These are phyloP conservation scores for Camellia oleifera DNA, from an alignment of 179 eudicot species.

Conservation along the genomic window DNA sequence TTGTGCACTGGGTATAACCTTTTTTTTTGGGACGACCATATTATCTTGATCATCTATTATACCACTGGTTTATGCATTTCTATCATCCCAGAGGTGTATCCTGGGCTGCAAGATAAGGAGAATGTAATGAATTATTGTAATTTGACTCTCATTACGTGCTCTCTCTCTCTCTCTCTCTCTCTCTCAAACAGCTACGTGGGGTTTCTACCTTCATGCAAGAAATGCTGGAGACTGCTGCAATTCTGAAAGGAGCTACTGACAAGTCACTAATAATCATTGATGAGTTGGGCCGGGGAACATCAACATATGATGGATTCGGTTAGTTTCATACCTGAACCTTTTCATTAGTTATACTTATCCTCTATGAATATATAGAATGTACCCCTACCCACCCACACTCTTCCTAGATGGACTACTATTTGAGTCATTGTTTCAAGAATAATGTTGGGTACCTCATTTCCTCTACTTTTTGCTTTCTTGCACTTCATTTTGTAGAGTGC, in stretches of 20 bases:
- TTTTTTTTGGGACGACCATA: background rate
- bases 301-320: conserved; percentile 99
- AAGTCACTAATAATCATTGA: conserved; percentile 91
- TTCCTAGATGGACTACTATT: background rate
- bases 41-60: background rate
- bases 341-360: background rate
- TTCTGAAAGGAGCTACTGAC: conserved; percentile 92
- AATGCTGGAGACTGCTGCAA: conserved; percentile 99
- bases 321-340: conserved; percentile 27
- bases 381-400: background rate
- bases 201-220: conserved; percentile 99
- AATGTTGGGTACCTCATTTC: background rate
- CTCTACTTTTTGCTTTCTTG: background rate
- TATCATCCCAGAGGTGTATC: background rate
- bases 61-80: background rate
- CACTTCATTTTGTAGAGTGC: background rate
- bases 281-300: conserved; percentile 98
- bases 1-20: too few relatives aligned
- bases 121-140: background rate
- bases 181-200: conserved; percentile 66
- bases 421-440: background rate
- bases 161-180: conserved; percentile 17
- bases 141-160: conserved; percentile 5
- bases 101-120: background rate
- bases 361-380: background rate